These are phyloP conservation scores for Aspergillus sojae DNA, from an alignment of 2,329 filamentous ascomycete species.

Conservation along the genomic window DNA sequence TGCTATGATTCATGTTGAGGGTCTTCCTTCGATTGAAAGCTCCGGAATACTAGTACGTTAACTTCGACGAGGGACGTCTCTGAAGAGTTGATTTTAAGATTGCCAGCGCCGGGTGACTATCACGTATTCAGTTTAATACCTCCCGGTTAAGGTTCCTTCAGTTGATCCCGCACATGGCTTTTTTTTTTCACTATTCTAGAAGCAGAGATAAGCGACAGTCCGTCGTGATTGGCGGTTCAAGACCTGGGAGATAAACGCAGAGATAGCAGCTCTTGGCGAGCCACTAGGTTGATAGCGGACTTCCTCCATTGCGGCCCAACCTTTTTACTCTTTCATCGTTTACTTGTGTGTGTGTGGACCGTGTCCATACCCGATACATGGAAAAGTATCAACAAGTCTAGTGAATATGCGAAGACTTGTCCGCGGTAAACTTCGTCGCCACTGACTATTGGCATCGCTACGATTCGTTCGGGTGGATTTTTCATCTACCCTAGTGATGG, in stretches of 20 bases:
- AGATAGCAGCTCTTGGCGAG: not conserved
- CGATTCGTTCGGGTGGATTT: not conserved
- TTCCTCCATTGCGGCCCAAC: not conserved
- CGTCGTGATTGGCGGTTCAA: not conserved
- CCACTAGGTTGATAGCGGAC: not conserved
- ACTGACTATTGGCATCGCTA: not conserved
- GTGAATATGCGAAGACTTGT: not conserved
- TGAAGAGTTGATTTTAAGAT: not conserved
- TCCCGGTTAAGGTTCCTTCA: not conserved
- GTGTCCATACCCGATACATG: not conserved
- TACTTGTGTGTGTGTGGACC: too few species aligned
- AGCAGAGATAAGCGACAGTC: slow-evolving; percentile 4
- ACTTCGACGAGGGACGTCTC: not conserved
- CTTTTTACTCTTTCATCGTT: not conserved
- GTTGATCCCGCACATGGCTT: not conserved
- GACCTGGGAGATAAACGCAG: not conserved
- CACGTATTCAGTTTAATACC: not conserved
- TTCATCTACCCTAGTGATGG: too few species aligned
- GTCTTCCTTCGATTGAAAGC: not conserved
- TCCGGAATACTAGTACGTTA: not conserved
- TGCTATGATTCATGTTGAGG: not conserved
- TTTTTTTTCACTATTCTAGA: not conserved
- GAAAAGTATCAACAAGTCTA: not conserved
- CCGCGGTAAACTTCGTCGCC: not conserved
- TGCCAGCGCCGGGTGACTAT: not conserved